Evolutionary conservation across 2,329 filamentous ascomycete species (phyloP), one percentile per base, ranked within the genome.

Genomic region (Pestalotiopsis sp.): DNA sequence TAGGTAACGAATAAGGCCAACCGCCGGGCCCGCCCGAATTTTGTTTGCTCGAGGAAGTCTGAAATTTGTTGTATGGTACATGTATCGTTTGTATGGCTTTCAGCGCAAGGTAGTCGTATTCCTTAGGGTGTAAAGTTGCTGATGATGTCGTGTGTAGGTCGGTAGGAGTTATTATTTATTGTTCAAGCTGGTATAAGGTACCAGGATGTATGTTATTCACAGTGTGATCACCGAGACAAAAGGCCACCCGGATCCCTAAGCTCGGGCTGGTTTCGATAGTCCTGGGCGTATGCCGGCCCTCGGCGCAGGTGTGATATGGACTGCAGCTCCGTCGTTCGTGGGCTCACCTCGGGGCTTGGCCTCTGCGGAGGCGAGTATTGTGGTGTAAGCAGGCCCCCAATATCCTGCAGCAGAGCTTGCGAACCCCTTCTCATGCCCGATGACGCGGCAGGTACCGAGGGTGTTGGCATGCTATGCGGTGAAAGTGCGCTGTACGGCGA

Each of bases 391-490:
- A 89, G 79, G 1, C 86, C 88, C 9, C 87, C 85, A 1, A 90
- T 76, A 71, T 91, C 89, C 71, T 89, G 87, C 5, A 91, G 77
- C n/a, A 90, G 74, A 0, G 87, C 85, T 1, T 86, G 83, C 2
- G 88, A 90, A 3, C 89, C 89, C 58, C 87, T 80, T 6, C 86
- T 81, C 4, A 86, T 76, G 0, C 87, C 86, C 11, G 73, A 79
- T 0, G 76, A 75, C 65, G 82, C 78, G 0, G 87, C 86, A 1
- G 82, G 81, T 17, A 86, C 72, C 0, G 84, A 81, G 0, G 84
- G 82, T 0, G 82, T 81, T 7, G 85, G 83, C 17, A 77, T 72
- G 17, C 75, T 74, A 68, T 77, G 78, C 2, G 80, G 75, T 12
- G 81, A 76, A 2, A 67, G 39, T 3, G 41, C 23, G 20, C 58